Evolutionary conservation across 805 yeast species (phyloP).

Genomic region (Starmerella floricola): DNA sequence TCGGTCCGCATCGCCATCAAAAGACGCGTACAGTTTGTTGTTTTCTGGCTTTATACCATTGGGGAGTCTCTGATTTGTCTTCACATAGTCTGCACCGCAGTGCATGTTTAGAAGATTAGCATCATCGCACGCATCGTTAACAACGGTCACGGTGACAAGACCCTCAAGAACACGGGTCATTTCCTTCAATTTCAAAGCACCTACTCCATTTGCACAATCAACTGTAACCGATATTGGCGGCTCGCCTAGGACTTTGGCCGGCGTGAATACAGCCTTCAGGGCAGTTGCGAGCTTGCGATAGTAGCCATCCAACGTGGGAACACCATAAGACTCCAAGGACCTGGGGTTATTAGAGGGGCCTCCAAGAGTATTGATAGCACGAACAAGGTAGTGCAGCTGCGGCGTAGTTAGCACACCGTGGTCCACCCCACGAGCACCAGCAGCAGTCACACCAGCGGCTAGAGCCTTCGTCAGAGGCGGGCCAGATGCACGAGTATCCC

Average conservation of each 20-base stretch:
- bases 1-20: constrained; percentile 97
- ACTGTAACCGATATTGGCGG: constrained; percentile 41
- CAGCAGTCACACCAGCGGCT: constrained; percentile 45
- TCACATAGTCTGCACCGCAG: constrained; percentile 95
- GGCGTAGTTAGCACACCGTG: constrained; percentile 81
- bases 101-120: constrained; percentile 56
- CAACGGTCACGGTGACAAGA: constrained; percentile 32
- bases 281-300: constrained; percentile 48
- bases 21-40: constrained; percentile 55
- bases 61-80: constrained; percentile 75
- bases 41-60: constrained; percentile 39
- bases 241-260: constrained; percentile 16
- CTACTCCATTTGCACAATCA: constrained; percentile 96
- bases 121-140: constrained; percentile 42
- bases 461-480: constrained; percentile 49
- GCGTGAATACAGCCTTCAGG: constrained; percentile 31
- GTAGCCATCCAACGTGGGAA: constrained; percentile 55
- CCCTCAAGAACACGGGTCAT: constrained; percentile 37
- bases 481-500: constrained; percentile 84
- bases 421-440: constrained; percentile 39
- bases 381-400: constrained; percentile 77
- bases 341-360: constrained; percentile 22
- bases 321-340: constrained; percentile 40
- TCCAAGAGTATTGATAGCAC: constrained; percentile 50
- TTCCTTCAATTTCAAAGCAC: constrained; percentile 57